Evolutionary conservation across 2,329 filamentous ascomycete genomes (phyloP).

Genomic region (Pseudocercospora crystallina): DNA sequence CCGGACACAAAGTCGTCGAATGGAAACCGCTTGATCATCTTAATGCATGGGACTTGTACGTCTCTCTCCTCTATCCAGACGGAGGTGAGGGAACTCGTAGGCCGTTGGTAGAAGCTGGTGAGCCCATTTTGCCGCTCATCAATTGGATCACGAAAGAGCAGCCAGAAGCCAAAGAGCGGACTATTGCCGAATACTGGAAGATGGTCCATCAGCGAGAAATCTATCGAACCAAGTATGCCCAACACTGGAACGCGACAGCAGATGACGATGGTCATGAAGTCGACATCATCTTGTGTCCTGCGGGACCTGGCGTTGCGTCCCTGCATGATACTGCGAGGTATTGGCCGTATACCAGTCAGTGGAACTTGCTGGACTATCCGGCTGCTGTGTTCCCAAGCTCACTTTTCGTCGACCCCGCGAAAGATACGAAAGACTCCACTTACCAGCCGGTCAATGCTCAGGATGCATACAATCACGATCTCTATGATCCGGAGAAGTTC

Average conservation of each 20-base stretch:
- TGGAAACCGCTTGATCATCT: background rate
- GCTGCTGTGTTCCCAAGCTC: slow-evolving; percentile 59
- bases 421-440: slow-evolving; percentile 41
- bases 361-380: slow-evolving; percentile 63
- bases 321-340: slow-evolving; percentile 54
- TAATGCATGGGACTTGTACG: slow-evolving; percentile 1
- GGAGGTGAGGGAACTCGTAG: background rate
- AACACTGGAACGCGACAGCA: background rate
- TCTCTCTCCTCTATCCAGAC: background rate
- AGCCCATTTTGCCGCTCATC: slow-evolving; percentile 58
- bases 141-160: slow-evolving; percentile 56
- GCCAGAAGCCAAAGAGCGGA: background rate
- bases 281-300: slow-evolving; percentile 55
- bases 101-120: slow-evolving; percentile 41
- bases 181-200: background rate
- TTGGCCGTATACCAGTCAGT: slow-evolving; percentile 65
- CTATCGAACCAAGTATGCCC: background rate
- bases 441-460: slow-evolving; percentile 43
- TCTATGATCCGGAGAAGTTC: slow-evolving; percentile 37
- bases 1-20: background rate
- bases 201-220: background rate
- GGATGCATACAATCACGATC: slow-evolving; percentile 47
- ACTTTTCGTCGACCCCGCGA: slow-evolving; percentile 31
- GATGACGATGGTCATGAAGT: background rate
- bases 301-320: slow-evolving; percentile 54